Evolutionary conservation across 257 asterid genomes (phyloP).

Genomic region (Ophiorrhiza pumila): DNA sequence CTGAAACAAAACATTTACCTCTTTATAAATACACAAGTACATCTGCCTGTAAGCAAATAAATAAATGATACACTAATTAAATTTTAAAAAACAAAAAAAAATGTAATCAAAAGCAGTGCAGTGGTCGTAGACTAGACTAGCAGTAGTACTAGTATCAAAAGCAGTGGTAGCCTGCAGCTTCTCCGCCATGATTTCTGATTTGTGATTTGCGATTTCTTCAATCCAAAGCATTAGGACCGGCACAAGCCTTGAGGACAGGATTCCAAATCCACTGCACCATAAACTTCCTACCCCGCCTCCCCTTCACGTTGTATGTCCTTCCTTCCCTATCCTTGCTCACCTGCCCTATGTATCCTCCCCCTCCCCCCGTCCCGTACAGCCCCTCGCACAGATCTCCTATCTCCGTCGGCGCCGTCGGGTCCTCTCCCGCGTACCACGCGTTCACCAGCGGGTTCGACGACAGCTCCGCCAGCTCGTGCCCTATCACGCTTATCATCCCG

Average conservation of each 20-base stretch:
- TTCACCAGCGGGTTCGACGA: conserved; percentile 88
- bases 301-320: conserved; percentile 66
- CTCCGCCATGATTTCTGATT: no score
- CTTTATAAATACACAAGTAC: no score
- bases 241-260: conserved; percentile 67
- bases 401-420: conserved; percentile 90
- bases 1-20: no score
- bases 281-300: conserved; percentile 62
- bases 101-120: no score
- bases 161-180: no score
- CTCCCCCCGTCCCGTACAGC: conserved; percentile 87
- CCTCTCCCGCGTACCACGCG: conserved; percentile 99
- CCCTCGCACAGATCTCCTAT: conserved; percentile 92
- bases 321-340: conserved; percentile 59
- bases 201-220: no score
- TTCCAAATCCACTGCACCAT: conserved; percentile 92
- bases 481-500: conserved; percentile 91
- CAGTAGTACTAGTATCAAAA: no score
- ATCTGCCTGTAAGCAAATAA: no score
- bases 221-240: conserved; percentile 84
- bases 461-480: conserved; percentile 88
- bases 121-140: no score
- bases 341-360: conserved; percentile 86
- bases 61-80: no score
- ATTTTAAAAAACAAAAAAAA: no score